A percentile compares a stretch with the other conserved stretches of the same genome.
These are phyloP conservation scores for Melanogaster broomeanus DNA, from an alignment of 768 basidiomycete species.

Conservation along the genomic window DNA sequence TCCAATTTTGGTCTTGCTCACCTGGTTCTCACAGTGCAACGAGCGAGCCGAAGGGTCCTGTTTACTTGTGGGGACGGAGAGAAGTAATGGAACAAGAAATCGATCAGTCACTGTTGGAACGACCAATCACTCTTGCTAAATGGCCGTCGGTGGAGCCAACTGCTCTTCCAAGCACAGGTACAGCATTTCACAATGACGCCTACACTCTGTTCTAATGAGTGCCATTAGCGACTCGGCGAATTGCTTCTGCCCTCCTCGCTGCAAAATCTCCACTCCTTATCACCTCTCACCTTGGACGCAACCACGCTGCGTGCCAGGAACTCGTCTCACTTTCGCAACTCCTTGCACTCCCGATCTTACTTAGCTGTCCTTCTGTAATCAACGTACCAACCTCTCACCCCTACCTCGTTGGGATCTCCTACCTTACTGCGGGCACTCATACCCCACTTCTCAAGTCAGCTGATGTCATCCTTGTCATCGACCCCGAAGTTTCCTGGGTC, in stretches of 20 bases:
- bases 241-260: constrained; percentile 48
- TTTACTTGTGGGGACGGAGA: constrained; percentile 73
- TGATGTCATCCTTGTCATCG: constrained; percentile 66
- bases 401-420: constrained; percentile 53
- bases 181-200: constrained; percentile 1
- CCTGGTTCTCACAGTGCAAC: constrained; percentile 45
- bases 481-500: constrained; percentile 69
- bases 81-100: constrained; percentile 71
- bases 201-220: neutral
- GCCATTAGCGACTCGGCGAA: constrained; percentile 34
- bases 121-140: constrained; percentile 28
- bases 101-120: constrained; percentile 36
- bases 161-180: constrained; percentile 45
- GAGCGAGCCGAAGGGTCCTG: constrained; percentile 73
- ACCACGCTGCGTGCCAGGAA: constrained; percentile 44
- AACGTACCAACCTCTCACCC: constrained; percentile 61
- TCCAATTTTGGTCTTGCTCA: neutral
- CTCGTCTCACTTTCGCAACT: constrained; percentile 50
- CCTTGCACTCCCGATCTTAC: constrained; percentile 56
- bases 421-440: constrained; percentile 45
- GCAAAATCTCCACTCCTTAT: constrained; percentile 64
- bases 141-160: constrained; percentile 57
- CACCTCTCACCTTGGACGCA: constrained; percentile 62
- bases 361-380: constrained; percentile 50
- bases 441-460: constrained; percentile 50